Conservation (phyloP, 768 basidiomycete genomes). For the Phaffia australis region DNA sequence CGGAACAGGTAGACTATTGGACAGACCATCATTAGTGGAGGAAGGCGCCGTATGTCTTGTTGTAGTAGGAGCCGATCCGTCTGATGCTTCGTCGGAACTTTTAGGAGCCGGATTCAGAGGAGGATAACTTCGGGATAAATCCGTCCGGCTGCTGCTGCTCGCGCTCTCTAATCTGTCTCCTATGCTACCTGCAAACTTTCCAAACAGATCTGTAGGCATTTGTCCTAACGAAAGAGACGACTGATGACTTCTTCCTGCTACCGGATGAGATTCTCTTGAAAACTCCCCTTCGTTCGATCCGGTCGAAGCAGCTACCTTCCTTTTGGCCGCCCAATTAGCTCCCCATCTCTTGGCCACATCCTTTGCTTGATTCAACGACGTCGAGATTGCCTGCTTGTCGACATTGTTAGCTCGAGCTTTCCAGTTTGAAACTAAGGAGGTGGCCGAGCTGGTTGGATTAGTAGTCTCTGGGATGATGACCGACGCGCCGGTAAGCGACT, state of each 20-base stretch:
- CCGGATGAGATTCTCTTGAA: not conserved
- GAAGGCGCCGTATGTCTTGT: not conserved
- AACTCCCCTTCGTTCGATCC: not conserved
- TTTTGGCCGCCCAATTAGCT: constrained; percentile 55
- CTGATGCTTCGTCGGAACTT: no score
- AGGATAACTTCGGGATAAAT: not conserved
- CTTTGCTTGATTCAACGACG: constrained; percentile 53
- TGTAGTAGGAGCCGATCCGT: not conserved
- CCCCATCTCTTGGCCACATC: constrained; percentile 91
- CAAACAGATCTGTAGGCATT: no score
- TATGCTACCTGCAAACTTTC: not conserved
- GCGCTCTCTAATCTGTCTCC: constrained; percentile 6
- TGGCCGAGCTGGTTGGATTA: not conserved
- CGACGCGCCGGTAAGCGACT: not conserved
- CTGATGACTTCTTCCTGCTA: not conserved
- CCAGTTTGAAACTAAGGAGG: not conserved
- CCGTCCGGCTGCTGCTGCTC: not conserved
- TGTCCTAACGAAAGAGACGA: no score
- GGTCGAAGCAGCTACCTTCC: constrained; percentile 11
- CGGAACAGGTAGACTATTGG: not conserved
- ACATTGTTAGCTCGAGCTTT: constrained; percentile 27
- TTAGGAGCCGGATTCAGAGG: not conserved
- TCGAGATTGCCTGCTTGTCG: constrained; percentile 76
- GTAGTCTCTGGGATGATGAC: not conserved
- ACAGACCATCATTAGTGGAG: not conserved